Percentiles rank a stretch among this genome's conserved stretches.
Conservation (phyloP, 805 yeast species). For the Metschnikowia cerradonensis region DNA sequence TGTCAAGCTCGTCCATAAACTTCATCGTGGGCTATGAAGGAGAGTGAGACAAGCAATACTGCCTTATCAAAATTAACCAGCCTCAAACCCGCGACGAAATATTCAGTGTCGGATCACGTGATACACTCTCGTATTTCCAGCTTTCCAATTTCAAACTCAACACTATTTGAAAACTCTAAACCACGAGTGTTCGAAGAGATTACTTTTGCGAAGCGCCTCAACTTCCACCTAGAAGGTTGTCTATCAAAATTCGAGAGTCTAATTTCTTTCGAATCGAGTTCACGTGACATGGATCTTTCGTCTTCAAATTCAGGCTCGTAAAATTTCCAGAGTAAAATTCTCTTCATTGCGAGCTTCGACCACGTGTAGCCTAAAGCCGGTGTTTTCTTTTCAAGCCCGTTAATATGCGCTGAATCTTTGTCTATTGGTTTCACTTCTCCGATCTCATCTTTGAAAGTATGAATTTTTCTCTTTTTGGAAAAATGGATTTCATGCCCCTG, state of each 20-base stretch:
- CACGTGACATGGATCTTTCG: not conserved
- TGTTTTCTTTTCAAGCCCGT: constrained; percentile 10
- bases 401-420: too few relatives aligned
- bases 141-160: constrained; percentile 1
- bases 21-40: constrained; percentile 22
- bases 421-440: not conserved
- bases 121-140: not conserved
- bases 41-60: constrained; percentile 3
- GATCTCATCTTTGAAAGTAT: not conserved
- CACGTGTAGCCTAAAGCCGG: constrained; percentile 19
- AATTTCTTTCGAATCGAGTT: not conserved
- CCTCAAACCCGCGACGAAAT: constrained; percentile 1
- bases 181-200: not conserved
- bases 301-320: constrained; percentile 8
- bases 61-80: constrained; percentile 2
- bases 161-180: not conserved
- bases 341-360: constrained; percentile 15
- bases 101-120: not conserved
- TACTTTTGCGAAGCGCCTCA: constrained; percentile 8
- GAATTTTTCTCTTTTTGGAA: not conserved
- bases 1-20: constrained; percentile 90
- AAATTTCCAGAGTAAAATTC: constrained; percentile 16
- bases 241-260: too few relatives aligned
- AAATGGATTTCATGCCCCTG: not conserved
- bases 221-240: not conserved